Evolutionary conservation across 2,329 filamentous ascomycete genomes (phyloP), one percentile per base, ranked within the genome.

Genomic region (Xylariaceae sp.): DNA sequence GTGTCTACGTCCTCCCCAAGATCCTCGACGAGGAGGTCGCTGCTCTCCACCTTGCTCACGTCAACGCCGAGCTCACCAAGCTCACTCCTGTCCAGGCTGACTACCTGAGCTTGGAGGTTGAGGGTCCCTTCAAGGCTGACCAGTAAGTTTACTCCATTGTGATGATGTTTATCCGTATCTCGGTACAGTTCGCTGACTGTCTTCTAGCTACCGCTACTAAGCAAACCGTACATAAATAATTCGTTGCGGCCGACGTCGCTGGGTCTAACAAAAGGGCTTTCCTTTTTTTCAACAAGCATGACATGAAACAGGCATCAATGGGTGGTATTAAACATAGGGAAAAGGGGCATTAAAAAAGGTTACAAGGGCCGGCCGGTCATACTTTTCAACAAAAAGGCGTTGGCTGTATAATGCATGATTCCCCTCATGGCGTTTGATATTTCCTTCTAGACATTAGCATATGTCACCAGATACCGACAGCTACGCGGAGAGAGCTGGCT

Each of bases 11-110:
- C 72, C 85, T 97, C 71, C 94, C 94, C 79, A 99, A 99, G 92
- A 92, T 96, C 74, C 88, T 99, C 67, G 94, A 99, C 73, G 94
- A 99, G 87, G 92, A 97, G 82, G 94, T 99, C 74, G 94, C 94
- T 75, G 85, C 88, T 74, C 89, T 97, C 69, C 94, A 99, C 82
- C 82, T 97, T 69, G 85, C 82, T 67, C 94, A 97, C 83, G 88
- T 91, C 83, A 95, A 96, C 80, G 94, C 85, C 73, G 92, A 97
- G 85, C 86, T 99, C 73, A 90, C 88, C 76, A 88, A 86, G 78
- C 87, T 99, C 75, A 90, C 86, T 74, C 73, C 82, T 62, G 88
- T 88, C 71, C 94, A 99, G 85, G 88, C 91, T 69, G 94, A 97
- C 74, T 99, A 99, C 83, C 89, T 97, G 74, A 86, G 91, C 71